Percentiles rank a stretch among this genome's conserved stretches.
Evolutionary conservation across 2,329 filamentous ascomycete genomes (phyloP).

Genomic region (Tolypocladium tundrense): DNA sequence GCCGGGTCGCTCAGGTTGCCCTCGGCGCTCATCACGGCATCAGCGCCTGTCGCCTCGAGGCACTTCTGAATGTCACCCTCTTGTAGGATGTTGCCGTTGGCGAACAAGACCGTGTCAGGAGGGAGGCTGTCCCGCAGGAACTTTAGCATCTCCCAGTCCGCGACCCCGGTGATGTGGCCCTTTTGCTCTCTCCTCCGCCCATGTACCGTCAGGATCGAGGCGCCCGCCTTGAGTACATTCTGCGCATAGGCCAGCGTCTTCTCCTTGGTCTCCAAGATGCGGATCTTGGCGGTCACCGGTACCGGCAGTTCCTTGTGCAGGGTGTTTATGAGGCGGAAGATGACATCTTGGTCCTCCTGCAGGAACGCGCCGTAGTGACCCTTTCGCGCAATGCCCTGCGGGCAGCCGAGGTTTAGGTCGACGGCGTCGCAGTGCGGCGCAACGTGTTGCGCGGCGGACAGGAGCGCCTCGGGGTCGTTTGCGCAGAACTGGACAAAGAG

Average conservation of each 20-base stretch:
- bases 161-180: slow-evolving; percentile 85
- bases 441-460: slow-evolving; percentile 67
- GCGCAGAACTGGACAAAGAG: slow-evolving; percentile 96
- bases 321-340: slow-evolving; percentile 73
- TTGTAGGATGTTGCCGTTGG: slow-evolving; percentile 88
- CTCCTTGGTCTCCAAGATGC: slow-evolving; percentile 78
- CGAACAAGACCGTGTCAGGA: slow-evolving; percentile 83
- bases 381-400: slow-evolving; percentile 85
- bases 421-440: slow-evolving; percentile 89
- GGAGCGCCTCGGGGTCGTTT: slow-evolving; percentile 70
- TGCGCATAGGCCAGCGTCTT: slow-evolving; percentile 81
- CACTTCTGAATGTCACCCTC: slow-evolving; percentile 68
- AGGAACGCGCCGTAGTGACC: slow-evolving; percentile 91
- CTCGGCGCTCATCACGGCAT: slow-evolving; percentile 93
- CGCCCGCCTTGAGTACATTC: slow-evolving; percentile 77
- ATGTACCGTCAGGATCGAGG: slow-evolving; percentile 89
- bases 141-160: slow-evolving; percentile 80
- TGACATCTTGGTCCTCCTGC: slow-evolving; percentile 81
- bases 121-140: slow-evolving; percentile 78
- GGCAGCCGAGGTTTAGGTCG: slow-evolving; percentile 90
- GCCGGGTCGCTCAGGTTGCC: slow-evolving; percentile 87
- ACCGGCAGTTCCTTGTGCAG: slow-evolving; percentile 69
- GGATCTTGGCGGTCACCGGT: slow-evolving; percentile 90
- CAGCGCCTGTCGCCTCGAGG: slow-evolving; percentile 73
- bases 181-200: slow-evolving; percentile 85